These are phyloP conservation scores for Xylariaceae sp. DNA, from an alignment of 2,329 filamentous ascomycete genomes.

Conservation along the genomic window DNA sequence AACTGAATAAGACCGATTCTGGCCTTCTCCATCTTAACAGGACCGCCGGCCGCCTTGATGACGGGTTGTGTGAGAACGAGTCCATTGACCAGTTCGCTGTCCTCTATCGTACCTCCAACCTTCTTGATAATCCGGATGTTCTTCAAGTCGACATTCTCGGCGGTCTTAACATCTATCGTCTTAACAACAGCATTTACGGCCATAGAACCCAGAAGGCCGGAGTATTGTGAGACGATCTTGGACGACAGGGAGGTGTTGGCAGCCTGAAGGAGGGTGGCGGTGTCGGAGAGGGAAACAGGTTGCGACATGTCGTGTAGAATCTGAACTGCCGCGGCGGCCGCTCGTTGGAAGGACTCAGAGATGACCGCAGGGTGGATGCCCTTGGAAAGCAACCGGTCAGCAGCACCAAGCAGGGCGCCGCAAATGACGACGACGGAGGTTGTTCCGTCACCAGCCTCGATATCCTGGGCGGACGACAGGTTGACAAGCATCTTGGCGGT, in stretches of 20 bases:
- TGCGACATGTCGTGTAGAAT: conserved; percentile 94
- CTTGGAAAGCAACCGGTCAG: conserved; percentile 84
- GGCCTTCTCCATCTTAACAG: conserved; percentile 92
- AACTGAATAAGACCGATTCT: conserved; percentile 96
- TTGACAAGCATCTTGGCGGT: conserved; percentile 99
- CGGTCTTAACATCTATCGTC: conserved; percentile 91
- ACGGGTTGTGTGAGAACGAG: conserved; percentile 88
- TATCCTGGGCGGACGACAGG: conserved; percentile 92
- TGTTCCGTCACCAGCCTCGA: conserved; percentile 96
- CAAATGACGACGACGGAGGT: conserved; percentile 98
- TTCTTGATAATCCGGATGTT: conserved; percentile 98
- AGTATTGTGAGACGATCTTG: conserved; percentile 98
- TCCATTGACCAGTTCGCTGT: conserved; percentile 94
- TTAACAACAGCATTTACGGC: conserved; percentile 94
- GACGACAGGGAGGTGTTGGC: conserved; percentile 95
- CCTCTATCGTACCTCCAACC: conserved; percentile 94
- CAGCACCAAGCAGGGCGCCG: conserved; percentile 87
- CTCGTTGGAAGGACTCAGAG: conserved; percentile 94
- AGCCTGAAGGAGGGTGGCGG: conserved; percentile 85
- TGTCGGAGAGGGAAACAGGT: conserved; percentile 83
- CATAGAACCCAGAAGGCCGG: conserved; percentile 92
- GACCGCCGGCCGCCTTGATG: conserved; percentile 88
- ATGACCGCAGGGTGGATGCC: conserved; percentile 97
- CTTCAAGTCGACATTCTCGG: conserved; percentile 92
- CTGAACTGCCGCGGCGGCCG: conserved; percentile 80